Conservation (phyloP, 1,139 yeast species). For the Petasospora fabianii region DNA sequence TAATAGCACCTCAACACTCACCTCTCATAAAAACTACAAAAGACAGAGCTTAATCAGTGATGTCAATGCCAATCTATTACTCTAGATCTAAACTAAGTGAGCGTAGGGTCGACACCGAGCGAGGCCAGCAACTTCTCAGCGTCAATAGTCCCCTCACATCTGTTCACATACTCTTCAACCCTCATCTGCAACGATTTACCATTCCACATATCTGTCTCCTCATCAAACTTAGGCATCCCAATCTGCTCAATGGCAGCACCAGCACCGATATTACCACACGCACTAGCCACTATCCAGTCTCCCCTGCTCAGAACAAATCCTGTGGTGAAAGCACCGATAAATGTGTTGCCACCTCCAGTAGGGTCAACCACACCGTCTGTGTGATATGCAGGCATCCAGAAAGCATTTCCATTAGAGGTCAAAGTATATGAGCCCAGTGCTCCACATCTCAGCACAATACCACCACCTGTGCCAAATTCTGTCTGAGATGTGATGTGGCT, state of each 20-base stretch:
- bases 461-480: conserved; percentile 32
- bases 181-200: conserved; percentile 30
- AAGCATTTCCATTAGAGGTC: conserved; percentile 23
- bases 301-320: conserved; percentile 48
- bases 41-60: too few species aligned
- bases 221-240: conserved; percentile 56
- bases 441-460: conserved; percentile 69
- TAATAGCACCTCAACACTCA: too few species aligned
- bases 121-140: background rate
- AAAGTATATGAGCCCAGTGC: conserved; percentile 53
- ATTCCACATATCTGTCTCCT: conserved; percentile 50
- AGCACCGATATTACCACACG: conserved; percentile 74
- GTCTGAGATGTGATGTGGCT: conserved; percentile 36
- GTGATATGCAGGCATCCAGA: conserved; percentile 75
- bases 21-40: too few species aligned
- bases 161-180: conserved; percentile 11
- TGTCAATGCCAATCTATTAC: background rate
- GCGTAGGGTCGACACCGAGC: too few species aligned
- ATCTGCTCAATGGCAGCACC: conserved; percentile 74
- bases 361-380: conserved; percentile 64
- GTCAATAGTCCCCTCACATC: background rate
- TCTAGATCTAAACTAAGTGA: too few species aligned
- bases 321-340: conserved; percentile 74
- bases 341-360: conserved; percentile 92
- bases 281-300: conserved; percentile 53